Conservation (phyloP, 768 basidiomycete species). For the Hortiboletus campestris region DNA sequence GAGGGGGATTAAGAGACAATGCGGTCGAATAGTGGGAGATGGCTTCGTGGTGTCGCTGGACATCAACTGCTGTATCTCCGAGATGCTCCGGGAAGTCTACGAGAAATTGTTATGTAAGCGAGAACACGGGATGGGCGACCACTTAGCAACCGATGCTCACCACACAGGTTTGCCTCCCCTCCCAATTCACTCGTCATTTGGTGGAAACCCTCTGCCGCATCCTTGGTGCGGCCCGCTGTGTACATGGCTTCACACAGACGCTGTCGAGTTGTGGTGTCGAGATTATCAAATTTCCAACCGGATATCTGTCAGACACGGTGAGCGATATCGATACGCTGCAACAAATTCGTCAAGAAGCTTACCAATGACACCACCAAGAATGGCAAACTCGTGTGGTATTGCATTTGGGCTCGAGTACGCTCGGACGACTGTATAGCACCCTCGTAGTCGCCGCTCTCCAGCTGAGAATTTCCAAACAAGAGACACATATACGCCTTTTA, state of each 20-base stretch:
- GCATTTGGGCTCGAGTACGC: too few species aligned
- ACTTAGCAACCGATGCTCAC: background rate
- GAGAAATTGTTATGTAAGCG: too few species aligned
- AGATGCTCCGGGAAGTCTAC: background rate
- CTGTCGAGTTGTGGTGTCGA: background rate
- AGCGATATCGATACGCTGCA: background rate
- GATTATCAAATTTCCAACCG: conserved; percentile 2
- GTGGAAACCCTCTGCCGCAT: background rate
- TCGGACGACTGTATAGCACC: too few species aligned
- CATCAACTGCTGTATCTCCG: background rate
- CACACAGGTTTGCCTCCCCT: background rate
- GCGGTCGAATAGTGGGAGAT: too few species aligned
- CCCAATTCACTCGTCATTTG: background rate
- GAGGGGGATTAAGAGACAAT: too few species aligned
- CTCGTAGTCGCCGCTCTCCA: too few species aligned
- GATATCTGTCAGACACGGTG: background rate
- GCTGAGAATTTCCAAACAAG: too few species aligned
- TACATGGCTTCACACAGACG: background rate
- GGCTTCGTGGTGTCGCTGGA: background rate
- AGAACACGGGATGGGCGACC: too few species aligned
- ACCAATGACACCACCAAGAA: too few species aligned
- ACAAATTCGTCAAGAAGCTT: too few species aligned
- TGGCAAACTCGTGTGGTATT: too few species aligned
- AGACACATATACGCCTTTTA: too few species aligned
- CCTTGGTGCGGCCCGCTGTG: background rate